Evolutionary conservation across 1,139 yeast species (phyloP), one percentile per base, ranked within the genome.

Genomic region (Hansenula sp.): DNA sequence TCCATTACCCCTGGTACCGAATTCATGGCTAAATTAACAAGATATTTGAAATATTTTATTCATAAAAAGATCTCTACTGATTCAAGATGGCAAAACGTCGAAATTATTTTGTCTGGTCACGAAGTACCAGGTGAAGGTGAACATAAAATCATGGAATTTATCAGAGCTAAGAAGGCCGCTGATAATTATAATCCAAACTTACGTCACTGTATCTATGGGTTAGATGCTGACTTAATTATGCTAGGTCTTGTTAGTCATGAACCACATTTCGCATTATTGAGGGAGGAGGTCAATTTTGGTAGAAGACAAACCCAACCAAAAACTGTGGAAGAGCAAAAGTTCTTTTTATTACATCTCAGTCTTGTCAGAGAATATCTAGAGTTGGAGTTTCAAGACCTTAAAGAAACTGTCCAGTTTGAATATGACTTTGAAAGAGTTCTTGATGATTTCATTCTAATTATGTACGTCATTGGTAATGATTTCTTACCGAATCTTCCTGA

Each of bases 81-180:
- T 59, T 80, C 96, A 6, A 89, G 85, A 44, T 94, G 99, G 99
- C 86, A 89, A 53, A 78, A 83, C 49, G 72, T 89, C 52, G 79
- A 90, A 54, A 82, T 94, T 45, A 78, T 94, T 33, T 79, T 94
- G 50, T 86, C 96, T 45, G 99, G 96, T 43, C 97, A 95, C 53
- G 93, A 93, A 54, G 98, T 90, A n/a, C 99, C 99, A 4, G 99
- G 99, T 52, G 99, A 94, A 74, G 99, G 99, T 63, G 99, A 94
- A 69, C 99, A 93, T 69, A 93, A 93, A 64, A 89, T 93, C 56
- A 93, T 93, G 99, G 89, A 88, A 58, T 94, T 82, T 60, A 89
- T 94, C 51, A 79, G 99, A 65, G 74, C 83, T 38, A 84, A 84
- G 65, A 81, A 95, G 55, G 76, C 87, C 13, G 87, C 83, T 53